Conservation (phyloP, 1,284 basidiomycete genomes). For the Tetrapyrgos nigripes region DNA sequence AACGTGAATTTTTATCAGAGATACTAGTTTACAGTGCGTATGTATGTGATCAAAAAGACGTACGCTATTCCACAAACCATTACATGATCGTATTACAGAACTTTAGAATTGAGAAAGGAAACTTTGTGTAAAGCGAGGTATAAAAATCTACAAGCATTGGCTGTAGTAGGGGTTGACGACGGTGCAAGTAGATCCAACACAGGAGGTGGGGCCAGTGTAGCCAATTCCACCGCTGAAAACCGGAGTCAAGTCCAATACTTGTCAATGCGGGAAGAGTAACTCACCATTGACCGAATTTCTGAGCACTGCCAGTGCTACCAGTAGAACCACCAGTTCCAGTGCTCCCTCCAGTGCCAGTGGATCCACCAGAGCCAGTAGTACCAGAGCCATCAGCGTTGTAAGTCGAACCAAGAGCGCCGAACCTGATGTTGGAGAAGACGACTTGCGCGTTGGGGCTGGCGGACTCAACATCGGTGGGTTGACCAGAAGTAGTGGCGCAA, state of each 20-base stretch:
- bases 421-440: slow-evolving; percentile 55
- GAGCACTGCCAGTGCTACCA: slow-evolving; percentile 2
- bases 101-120: too few relatives aligned
- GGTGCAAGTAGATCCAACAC: not conserved
- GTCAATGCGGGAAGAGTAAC: not conserved
- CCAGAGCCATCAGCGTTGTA: slow-evolving; percentile 24
- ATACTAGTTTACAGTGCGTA: too few relatives aligned
- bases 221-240: slow-evolving; percentile 5
- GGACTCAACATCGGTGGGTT: slow-evolving; percentile 46
- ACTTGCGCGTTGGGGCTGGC: slow-evolving; percentile 41
- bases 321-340: slow-evolving; percentile 4
- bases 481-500: slow-evolving; percentile 47
- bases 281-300: slow-evolving; percentile 8
- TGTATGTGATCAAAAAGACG: too few relatives aligned
- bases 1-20: too few relatives aligned
- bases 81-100: too few relatives aligned
- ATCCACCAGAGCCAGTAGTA: slow-evolving; percentile 43
- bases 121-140: too few relatives aligned
- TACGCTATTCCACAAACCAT: too few relatives aligned
- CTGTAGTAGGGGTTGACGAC: slow-evolving; percentile 18
- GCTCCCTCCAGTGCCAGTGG: slow-evolving; percentile 4
- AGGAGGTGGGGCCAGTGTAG: slow-evolving; percentile 5
- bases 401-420: slow-evolving; percentile 57
- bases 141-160: slow-evolving; percentile 14
- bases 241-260: not conserved